These are phyloP conservation scores for Mangifera indica DNA, from an alignment of 345 rosid genomes.

Conservation along the genomic window DNA sequence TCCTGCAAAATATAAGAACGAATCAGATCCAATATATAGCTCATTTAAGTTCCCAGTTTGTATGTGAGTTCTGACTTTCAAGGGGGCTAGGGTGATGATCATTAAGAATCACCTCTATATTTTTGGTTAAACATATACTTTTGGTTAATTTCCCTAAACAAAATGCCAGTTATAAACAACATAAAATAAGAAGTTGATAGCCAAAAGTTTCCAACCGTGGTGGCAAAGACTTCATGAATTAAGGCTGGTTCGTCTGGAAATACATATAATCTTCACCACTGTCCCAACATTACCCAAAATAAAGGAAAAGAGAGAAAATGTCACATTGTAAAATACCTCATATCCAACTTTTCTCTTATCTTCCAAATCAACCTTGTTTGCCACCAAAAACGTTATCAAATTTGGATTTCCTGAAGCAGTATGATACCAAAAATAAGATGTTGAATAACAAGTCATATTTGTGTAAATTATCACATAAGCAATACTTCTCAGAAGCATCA, in stretches of 20 bases:
- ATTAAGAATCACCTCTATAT: not conserved
- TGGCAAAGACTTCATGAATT: not conserved
- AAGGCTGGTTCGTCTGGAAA: not conserved
- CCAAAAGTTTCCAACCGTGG: not conserved
- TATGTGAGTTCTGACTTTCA: not conserved
- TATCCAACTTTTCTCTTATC: conserved; percentile 57
- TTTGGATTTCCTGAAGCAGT: conserved; percentile 57
- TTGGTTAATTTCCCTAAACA: not conserved
- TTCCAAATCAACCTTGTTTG: conserved; percentile 70
- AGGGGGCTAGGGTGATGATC: not conserved
- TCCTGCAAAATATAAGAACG: conserved; percentile 41
- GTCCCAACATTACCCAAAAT: not conserved
- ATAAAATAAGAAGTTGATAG: not conserved
- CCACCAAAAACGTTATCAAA: conserved; percentile 65
- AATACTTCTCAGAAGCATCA: not conserved
- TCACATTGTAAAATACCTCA: conserved; percentile 42
- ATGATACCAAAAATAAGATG: not conserved
- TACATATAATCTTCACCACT: not conserved
- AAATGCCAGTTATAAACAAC: too few relatives aligned
- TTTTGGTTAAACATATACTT: not conserved
- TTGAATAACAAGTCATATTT: not conserved
- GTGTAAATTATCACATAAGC: not conserved
- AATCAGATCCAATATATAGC: not conserved
- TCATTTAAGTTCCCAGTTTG: not conserved
- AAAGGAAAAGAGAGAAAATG: not conserved